phyloP scores from a whole-genome alignment of 768 basidiomycete species.

The Tricholoma flavovirens region DNA sequence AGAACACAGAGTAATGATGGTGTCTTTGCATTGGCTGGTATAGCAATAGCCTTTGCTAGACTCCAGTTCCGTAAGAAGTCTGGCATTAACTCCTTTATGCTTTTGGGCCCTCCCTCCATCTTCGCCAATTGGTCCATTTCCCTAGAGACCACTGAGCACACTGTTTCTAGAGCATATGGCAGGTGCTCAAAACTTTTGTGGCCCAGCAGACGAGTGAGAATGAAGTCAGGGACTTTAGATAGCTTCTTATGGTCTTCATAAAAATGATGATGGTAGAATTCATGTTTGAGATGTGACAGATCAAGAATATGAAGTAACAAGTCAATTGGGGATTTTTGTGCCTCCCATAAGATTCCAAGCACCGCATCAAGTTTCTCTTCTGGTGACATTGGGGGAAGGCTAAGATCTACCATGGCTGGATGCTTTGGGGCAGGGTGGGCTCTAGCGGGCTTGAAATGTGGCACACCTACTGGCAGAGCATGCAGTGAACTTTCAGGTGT shows the following conservation, averaged over 20 bases:
- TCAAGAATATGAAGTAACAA: neutral
- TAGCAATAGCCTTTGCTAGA: neutral
- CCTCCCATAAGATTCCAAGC: too few species aligned
- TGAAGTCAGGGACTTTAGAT: too few species aligned
- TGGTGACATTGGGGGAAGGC: too few species aligned
- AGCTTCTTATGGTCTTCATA: neutral
- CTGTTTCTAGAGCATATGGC: neutral
- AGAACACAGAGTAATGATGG: neutral
- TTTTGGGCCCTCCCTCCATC: neutral
- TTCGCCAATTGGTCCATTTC: neutral
- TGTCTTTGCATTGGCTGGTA: neutral
- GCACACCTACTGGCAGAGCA: too few species aligned
- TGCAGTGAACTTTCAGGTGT: too few species aligned
- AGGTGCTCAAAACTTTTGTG: neutral
- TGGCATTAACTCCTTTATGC: neutral
- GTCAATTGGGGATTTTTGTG: neutral
- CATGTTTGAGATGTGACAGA: neutral
- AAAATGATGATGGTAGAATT: neutral
- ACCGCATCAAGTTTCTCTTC: too few species aligned
- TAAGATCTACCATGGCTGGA: too few species aligned
- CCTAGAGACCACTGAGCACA: neutral
- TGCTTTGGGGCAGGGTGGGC: too few species aligned
- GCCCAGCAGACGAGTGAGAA: neutral
- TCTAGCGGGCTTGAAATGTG: too few species aligned
- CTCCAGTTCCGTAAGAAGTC: neutral